Evolutionary conservation across 2,329 filamentous ascomycete species (phyloP).

Genomic region (Alternaria angustiovoidea): DNA sequence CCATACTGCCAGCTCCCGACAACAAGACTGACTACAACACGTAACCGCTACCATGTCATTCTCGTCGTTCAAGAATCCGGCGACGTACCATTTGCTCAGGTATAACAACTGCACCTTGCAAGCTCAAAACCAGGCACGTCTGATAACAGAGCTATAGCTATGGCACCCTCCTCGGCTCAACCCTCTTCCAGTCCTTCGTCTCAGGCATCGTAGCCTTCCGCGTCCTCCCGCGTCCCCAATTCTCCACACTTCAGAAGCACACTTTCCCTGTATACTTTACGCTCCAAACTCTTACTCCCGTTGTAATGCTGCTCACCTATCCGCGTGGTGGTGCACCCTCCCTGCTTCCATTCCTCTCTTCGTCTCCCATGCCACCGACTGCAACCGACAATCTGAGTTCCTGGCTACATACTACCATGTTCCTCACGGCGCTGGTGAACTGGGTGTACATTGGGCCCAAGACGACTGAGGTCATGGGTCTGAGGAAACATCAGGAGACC

Average conservation of each 20-base stretch:
- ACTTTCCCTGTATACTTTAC: conserved; percentile 91
- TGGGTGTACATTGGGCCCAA: conserved; percentile 74
- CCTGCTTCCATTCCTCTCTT: conserved; percentile 14
- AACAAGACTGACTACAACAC: neutral
- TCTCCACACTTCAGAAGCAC: conserved; percentile 76
- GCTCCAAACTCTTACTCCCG: conserved; percentile 78
- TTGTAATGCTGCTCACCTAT: conserved; percentile 79
- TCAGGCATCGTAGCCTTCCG: conserved; percentile 77
- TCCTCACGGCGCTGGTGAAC: conserved; percentile 76
- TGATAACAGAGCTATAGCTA: conserved; percentile 65
- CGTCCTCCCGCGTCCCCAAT: conserved; percentile 78
- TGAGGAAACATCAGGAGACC: conserved; percentile 83
- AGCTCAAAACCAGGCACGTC: neutral
- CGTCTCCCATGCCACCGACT: conserved; percentile 2
- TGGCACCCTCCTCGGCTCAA: conserved; percentile 84
- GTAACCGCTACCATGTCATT: conserved; percentile 52
- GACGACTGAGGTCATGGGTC: conserved; percentile 76
- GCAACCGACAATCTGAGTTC: conserved; percentile 30
- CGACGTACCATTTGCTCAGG: conserved; percentile 80
- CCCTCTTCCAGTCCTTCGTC: conserved; percentile 87
- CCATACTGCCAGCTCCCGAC: neutral
- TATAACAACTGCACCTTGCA: conserved; percentile 46
- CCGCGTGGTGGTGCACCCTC: conserved; percentile 55
- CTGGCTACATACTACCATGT: conserved; percentile 73
- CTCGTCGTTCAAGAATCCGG: conserved; percentile 65